phyloP scores from a whole-genome alignment of 441 rosid genomes.

The Gossypium schwendimanii region DNA sequence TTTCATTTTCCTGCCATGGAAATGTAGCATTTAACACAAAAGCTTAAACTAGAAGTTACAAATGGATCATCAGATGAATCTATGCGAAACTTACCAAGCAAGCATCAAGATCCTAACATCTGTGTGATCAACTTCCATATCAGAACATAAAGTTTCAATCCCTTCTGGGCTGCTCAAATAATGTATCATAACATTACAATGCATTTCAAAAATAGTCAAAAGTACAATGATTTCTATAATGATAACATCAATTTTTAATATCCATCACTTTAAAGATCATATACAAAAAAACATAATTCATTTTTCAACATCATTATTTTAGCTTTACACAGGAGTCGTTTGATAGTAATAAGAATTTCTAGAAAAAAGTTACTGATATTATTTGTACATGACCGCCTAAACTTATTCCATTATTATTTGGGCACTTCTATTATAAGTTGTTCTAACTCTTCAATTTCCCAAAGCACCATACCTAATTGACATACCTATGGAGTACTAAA shows the following conservation, averaged over 20 bases:
- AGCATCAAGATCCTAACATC: slow-evolving; percentile 95
- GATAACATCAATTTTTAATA: background rate
- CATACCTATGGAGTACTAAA: background rate
- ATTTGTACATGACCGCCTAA: background rate
- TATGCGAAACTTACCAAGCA: slow-evolving; percentile 65
- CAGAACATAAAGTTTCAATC: slow-evolving; percentile 77
- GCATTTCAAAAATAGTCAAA: background rate
- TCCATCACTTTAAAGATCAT: background rate
- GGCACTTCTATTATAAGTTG: background rate
- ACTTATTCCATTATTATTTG: background rate
- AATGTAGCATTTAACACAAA: slow-evolving; percentile 11
- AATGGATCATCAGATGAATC: background rate
- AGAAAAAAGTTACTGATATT: background rate
- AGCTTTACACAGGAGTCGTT: background rate
- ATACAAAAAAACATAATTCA: background rate
- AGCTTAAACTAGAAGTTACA: slow-evolving; percentile 2
- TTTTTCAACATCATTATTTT: background rate
- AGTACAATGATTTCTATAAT: background rate
- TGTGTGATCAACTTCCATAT: slow-evolving; percentile 80
- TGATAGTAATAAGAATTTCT: background rate
- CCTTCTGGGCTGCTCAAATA: slow-evolving; percentile 80
- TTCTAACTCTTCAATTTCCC: background rate
- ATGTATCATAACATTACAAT: background rate
- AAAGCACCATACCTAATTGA: background rate
- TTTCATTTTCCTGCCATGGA: slow-evolving; percentile 76